Base-by-base conservation (phyloP, 495 filamentous ascomycete species). In the Penicillium coprophilum region DNA sequence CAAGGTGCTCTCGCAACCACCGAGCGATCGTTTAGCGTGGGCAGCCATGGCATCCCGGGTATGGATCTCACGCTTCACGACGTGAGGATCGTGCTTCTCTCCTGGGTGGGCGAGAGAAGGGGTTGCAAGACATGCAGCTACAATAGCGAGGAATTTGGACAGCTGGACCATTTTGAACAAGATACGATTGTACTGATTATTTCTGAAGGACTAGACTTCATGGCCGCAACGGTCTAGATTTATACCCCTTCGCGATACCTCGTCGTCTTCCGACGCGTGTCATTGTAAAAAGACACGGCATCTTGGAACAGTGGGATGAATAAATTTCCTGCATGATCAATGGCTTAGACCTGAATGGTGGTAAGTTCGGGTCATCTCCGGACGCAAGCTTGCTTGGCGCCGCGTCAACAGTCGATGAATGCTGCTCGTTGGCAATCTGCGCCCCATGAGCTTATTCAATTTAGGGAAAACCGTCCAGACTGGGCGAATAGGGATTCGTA, bases 71-170 rank as follows among this genome's bases (percentile, higher is more conserved):
- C 69, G 64, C 61, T 69, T 69, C 31, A 72, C 23, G 20, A 61
- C 61, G 46, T 68, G 61, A 6, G 64, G 62, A 27, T 74, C 67
- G 17, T 74, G 71, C 57, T 74, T 71, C 56, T 74, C 71, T 23
- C 71, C 71, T 0, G 69, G 71, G 13, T 74, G 71, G 45, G 71
- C 69, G 34, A 71, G 38, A 17, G 55, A 59, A 15, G 70, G 55
- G 11, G 67, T 58, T 21, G 52, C 60, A 21, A 63, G 21, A 23
- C 54, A 61, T 28, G 65, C 69, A 5, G 65, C 67, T 2, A 61
- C 67, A 12, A 71, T 59, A 11, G 65, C 47, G 17, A 74, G 52
- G 31, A 69, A 34, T 48, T 65, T 70, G 38, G 57, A 61, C 40
- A 74, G 44, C 23, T 63, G 60, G 21, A 66, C 60, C 60, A 66